Conservation (phyloP, 805 yeast species). For the Grigorovia yakushimaensis region DNA sequence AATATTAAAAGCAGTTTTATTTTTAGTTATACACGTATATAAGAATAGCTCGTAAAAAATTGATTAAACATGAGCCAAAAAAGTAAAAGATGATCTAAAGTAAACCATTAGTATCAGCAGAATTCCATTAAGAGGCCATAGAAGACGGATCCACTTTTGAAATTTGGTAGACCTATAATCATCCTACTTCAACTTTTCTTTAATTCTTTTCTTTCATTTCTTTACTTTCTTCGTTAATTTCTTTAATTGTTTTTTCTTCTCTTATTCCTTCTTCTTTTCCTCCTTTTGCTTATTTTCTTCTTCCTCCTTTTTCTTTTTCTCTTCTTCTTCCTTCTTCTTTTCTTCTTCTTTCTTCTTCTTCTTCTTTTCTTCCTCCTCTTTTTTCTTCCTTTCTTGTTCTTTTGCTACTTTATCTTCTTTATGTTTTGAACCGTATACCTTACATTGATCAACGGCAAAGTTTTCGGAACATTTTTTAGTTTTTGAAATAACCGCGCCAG, state of each 20-base stretch:
- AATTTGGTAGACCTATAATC: no score
- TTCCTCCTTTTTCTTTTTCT: not conserved
- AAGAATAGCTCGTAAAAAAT: no score
- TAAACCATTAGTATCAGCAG: no score
- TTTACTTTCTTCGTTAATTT: no score
- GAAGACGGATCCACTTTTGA: no score
- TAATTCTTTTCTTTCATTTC: not conserved
- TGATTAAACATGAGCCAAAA: no score
- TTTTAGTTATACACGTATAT: no score
- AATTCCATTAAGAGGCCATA: no score
- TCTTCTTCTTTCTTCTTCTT: no score
- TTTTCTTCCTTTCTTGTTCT: not conserved
- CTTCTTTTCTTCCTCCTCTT: not conserved
- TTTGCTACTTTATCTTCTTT: constrained; percentile 1
- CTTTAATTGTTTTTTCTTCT: not conserved
- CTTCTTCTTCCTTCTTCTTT: not conserved
- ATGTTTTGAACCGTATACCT: constrained; percentile 8
- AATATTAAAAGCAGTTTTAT: no score
- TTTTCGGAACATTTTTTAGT: constrained; percentile 4
- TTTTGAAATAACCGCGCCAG: not conserved
- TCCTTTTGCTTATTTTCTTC: not conserved
- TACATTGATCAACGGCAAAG: constrained; percentile 4
- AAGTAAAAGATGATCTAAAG: no score
- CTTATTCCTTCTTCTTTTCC: not conserved
- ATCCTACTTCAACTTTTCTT: no score